A percentile compares a stretch with the other conserved stretches of the same genome.
phyloP scores from a whole-genome alignment of 106 monocot species.

The Phalaenopsis equestris region DNA sequence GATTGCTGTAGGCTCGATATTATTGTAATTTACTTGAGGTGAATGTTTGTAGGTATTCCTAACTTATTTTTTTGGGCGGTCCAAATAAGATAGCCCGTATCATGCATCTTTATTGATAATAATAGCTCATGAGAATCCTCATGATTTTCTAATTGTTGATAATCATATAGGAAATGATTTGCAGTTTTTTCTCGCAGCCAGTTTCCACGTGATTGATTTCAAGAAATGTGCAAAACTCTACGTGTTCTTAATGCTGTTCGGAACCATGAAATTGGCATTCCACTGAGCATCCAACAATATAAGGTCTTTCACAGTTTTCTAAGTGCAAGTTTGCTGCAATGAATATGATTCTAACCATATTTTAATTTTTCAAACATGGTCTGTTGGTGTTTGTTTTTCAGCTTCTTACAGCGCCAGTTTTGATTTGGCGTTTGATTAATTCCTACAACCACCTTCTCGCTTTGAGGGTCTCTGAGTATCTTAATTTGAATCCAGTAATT shows the following conservation, averaged over 20 bases:
- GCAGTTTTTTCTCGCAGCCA: constrained; percentile 82
- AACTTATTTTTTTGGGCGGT: background rate
- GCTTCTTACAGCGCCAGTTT: constrained; percentile 86
- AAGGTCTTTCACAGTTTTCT: constrained; percentile 41
- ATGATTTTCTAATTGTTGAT: constrained; percentile 17
- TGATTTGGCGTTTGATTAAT: constrained; percentile 86
- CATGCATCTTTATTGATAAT: background rate
- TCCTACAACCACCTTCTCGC: constrained; percentile 74
- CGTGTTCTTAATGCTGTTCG: constrained; percentile 91
- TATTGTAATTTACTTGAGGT: background rate
- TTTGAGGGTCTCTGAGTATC: constrained; percentile 82
- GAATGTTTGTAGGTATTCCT: background rate
- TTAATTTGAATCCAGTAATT: constrained; percentile 68
- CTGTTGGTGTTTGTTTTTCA: constrained; percentile 28
- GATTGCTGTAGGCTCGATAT: background rate
- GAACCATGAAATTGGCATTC: constrained; percentile 80
- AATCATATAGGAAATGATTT: constrained; percentile 42
- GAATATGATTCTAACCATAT: constrained; percentile 9
- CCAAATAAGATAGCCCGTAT: background rate
- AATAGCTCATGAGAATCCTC: background rate
- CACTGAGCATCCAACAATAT: constrained; percentile 89
- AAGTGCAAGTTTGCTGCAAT: background rate
- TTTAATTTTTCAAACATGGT: background rate
- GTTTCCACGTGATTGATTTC: constrained; percentile 79
- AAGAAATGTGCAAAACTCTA: constrained; percentile 93